These are phyloP conservation scores for Spergularia marina DNA, from an alignment of 148 eudicot genomes.

Conservation along the genomic window DNA sequence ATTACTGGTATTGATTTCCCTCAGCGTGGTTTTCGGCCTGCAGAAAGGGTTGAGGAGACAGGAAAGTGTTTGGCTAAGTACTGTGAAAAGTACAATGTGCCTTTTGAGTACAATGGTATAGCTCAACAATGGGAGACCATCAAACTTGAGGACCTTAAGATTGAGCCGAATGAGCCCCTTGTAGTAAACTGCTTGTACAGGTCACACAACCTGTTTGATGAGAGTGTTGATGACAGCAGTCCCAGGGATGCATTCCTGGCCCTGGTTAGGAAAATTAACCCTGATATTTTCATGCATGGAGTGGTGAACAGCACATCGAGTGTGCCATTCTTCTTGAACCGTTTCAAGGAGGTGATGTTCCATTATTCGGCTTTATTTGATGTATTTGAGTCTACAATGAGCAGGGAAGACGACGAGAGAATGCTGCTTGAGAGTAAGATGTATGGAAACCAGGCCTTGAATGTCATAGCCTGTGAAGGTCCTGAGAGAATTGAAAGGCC, in stretches of 20 bases:
- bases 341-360: constrained; percentile 50
- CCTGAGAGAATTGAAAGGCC: constrained; percentile 49
- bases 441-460: constrained; percentile 42
- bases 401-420: constrained; percentile 38
- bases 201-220: constrained; percentile 38
- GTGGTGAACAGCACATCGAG: constrained; percentile 43
- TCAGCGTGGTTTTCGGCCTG: constrained; percentile 33
- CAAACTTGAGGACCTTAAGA: constrained; percentile 33
- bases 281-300: constrained; percentile 48
- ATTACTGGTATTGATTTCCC: constrained; percentile 50
- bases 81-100: constrained; percentile 42
- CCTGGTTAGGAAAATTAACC: constrained; percentile 42
- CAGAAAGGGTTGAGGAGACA: constrained; percentile 41
- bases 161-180: constrained; percentile 40
- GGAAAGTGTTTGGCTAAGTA: constrained; percentile 42
- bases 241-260: constrained; percentile 51
- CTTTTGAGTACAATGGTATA: constrained; percentile 41
- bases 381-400: constrained; percentile 39
- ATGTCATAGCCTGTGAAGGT: constrained; percentile 59
- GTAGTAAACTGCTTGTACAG: constrained; percentile 42
- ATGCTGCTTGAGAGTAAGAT: constrained; percentile 39
- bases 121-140: constrained; percentile 44
- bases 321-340: constrained; percentile 54
- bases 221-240: constrained; percentile 36
- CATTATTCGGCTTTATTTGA: constrained; percentile 48